These are phyloP conservation scores for Suillus brevipes DNA, from an alignment of 768 basidiomycete species.

Conservation along the genomic window DNA sequence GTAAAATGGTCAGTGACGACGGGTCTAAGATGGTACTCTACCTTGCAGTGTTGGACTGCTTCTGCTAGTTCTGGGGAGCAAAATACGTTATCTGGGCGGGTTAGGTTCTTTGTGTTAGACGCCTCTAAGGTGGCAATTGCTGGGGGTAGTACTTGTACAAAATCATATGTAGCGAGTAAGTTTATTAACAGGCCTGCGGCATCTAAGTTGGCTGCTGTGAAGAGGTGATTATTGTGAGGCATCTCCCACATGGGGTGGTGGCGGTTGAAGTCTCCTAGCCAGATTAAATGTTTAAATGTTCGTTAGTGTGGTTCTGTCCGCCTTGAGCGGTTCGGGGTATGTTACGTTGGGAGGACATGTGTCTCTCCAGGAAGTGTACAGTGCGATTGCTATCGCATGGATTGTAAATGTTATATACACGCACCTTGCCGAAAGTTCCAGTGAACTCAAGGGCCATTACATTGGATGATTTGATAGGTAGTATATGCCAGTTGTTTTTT, in stretches of 20 bases:
- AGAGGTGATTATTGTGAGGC: neutral
- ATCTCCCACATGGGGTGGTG: neutral
- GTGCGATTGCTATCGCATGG: no score
- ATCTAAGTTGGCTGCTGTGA: neutral
- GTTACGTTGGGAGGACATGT: no score
- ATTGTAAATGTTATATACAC: no score
- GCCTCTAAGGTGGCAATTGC: neutral
- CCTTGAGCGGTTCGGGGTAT: neutral
- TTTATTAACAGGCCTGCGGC: neutral
- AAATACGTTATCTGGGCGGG: neutral
- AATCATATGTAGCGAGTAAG: fast-evolving
- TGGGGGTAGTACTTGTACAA: neutral
- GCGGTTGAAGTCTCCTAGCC: neutral
- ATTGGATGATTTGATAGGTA: no score
- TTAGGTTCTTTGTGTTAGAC: neutral
- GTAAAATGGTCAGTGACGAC: neutral
- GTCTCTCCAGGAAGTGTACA: no score
- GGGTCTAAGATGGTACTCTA: neutral
- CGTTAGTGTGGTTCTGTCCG: neutral
- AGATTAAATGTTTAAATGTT: neutral
- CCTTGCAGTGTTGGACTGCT: neutral
- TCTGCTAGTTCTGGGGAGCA: neutral
- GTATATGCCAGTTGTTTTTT: no score
- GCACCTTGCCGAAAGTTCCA: no score
- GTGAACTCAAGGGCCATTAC: no score